phyloP scores from a whole-genome alignment of 257 asterid genomes.

The Petrea volubilis region DNA sequence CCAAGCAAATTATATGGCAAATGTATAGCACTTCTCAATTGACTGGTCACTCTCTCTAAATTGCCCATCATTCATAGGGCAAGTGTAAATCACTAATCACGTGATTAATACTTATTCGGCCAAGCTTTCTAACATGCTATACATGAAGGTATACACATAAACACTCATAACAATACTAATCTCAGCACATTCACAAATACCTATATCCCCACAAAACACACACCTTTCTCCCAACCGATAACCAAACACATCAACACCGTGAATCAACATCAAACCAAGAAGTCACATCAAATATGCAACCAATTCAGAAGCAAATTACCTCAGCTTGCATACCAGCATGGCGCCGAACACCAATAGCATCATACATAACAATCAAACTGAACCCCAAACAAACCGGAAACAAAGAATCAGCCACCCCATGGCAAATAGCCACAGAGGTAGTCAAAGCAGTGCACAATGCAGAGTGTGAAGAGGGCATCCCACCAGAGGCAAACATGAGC shows the following conservation, averaged over 20 bases:
- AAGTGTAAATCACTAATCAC: too few species aligned
- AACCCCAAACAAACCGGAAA: constrained; percentile 91
- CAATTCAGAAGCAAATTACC: constrained; percentile 34
- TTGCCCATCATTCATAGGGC: too few species aligned
- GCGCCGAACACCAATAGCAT: constrained; percentile 85
- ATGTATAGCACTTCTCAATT: too few species aligned
- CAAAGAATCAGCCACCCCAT: constrained; percentile 84
- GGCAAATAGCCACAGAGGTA: constrained; percentile 82
- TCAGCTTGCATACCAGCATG: constrained; percentile 96
- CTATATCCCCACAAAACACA: neutral
- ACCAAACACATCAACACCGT: neutral
- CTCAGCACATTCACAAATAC: neutral
- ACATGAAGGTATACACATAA: too few species aligned
- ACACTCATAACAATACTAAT: neutral
- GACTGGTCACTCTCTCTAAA: too few species aligned
- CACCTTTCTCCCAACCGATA: neutral
- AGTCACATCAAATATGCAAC: neutral
- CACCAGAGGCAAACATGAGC: constrained; percentile 81
- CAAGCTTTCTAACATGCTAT: neutral
- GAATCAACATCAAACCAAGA: neutral
- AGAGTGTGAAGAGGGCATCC: constrained; percentile 88
- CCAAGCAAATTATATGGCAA: too few species aligned
- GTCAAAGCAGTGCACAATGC: constrained; percentile 91
- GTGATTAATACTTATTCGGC: too few species aligned
- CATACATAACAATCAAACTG: constrained; percentile 89